A percentile compares a stretch with the other conserved stretches of the same genome.
Conservation (phyloP, 257 asterid genomes). For the Solanum acaule region DNA sequence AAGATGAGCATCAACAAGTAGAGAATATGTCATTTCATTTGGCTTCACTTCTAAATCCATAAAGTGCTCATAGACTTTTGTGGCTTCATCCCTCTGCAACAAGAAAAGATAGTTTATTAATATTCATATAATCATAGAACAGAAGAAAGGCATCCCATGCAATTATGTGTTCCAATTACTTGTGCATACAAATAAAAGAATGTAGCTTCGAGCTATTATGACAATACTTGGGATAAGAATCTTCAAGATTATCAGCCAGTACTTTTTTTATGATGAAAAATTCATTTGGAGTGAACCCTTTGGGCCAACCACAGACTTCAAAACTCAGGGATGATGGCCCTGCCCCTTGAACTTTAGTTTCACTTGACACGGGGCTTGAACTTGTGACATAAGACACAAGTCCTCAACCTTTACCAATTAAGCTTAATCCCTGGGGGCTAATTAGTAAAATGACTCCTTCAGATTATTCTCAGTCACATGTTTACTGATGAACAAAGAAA, state of each 20-base stretch:
- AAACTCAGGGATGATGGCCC: not conserved
- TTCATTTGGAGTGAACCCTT: not conserved
- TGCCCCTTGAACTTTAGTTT: not conserved
- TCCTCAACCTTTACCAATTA: not conserved
- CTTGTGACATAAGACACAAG: not conserved
- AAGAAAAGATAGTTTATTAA: conserved; percentile 2
- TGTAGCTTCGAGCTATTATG: not conserved
- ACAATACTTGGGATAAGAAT: not conserved
- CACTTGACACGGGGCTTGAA: not conserved
- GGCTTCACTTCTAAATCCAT: conserved; percentile 60
- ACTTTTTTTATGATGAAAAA: not conserved
- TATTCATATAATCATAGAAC: not conserved
- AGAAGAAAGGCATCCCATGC: not conserved
- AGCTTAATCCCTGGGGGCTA: not conserved
- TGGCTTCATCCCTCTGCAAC: conserved; percentile 91
- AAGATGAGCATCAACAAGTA: conserved; percentile 78
- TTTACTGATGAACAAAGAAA: not conserved
- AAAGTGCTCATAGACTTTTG: conserved; percentile 74
- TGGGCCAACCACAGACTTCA: not conserved
- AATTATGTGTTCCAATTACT: not conserved
- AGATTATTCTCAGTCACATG: not conserved
- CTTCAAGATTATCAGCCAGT: not conserved
- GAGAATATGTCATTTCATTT: conserved; percentile 58
- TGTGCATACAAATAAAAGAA: not conserved
- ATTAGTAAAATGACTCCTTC: not conserved